Evolutionary conservation across 2,329 filamentous ascomycete species (phyloP).

Genomic region (Aureobasidium namibiae): DNA sequence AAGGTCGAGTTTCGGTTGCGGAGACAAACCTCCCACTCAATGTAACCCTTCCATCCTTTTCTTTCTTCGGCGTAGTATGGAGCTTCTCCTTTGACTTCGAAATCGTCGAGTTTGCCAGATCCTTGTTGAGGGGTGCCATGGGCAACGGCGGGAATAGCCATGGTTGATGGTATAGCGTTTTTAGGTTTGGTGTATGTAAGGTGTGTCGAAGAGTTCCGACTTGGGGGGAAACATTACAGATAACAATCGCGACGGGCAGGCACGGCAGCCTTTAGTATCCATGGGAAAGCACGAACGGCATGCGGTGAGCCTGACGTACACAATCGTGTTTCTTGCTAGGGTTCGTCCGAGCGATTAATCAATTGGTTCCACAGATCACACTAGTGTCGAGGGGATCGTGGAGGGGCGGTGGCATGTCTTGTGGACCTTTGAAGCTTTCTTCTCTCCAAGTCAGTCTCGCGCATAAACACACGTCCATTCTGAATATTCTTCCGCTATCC

Average conservation of each 20-base stretch:
- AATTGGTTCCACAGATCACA: neutral
- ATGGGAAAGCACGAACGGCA: neutral
- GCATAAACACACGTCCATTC: neutral
- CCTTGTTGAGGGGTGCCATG: neutral
- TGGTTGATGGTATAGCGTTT: neutral
- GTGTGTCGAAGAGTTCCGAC: neutral
- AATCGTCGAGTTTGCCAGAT: neutral
- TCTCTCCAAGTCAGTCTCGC: neutral
- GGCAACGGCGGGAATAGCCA: neutral
- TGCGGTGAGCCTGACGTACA: constrained; percentile 5
- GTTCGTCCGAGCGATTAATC: neutral
- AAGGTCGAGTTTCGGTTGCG: neutral
- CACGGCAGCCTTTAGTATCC: neutral
- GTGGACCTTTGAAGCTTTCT: neutral
- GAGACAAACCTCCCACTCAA: constrained; percentile 52
- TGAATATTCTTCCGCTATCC: neutral
- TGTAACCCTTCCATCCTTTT: constrained; percentile 44
- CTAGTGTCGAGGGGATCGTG: neutral
- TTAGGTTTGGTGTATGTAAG: too few species aligned
- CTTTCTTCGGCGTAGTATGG: constrained; percentile 35
- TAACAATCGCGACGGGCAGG: neutral
- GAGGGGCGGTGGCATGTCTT: neutral
- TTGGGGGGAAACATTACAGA: neutral
- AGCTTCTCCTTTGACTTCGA: constrained; percentile 5
- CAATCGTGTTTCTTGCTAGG: neutral